Percentiles rank a stretch among this genome's conserved stretches.
Conservation (phyloP, 139 green algal species). For the Tetraselmis chui region DNA sequence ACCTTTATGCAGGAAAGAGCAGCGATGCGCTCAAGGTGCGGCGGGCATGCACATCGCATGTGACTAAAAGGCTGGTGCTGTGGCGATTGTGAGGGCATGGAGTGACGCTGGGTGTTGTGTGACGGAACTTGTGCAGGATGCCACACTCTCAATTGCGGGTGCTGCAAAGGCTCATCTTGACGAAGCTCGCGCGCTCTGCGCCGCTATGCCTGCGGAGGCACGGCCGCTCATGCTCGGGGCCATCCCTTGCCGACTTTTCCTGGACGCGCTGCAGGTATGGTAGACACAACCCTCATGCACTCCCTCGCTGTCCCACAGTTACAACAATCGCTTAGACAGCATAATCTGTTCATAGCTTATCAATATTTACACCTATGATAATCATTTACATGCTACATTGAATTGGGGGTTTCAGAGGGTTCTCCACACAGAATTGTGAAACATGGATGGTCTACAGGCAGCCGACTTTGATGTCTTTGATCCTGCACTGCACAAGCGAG, state of each 20-base stretch:
- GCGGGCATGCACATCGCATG: too few species aligned
- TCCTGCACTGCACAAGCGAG: conserved; percentile 18
- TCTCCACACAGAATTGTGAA: too few species aligned
- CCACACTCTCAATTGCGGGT: conserved; percentile 35
- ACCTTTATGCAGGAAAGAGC: conserved; percentile 23
- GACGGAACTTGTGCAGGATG: background rate
- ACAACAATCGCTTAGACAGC: too few species aligned
- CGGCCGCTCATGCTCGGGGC: conserved; percentile 47
- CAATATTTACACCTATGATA: background rate
- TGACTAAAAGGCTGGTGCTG: too few species aligned
- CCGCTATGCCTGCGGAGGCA: conserved; percentile 23
- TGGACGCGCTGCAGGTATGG: conserved; percentile 46
- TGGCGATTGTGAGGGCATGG: too few species aligned
- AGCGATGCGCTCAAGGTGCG: background rate
- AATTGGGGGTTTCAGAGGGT: background rate
- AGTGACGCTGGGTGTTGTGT: background rate
- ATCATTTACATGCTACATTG: background rate
- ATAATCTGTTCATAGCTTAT: background rate
- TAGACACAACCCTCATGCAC: background rate
- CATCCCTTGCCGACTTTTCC: conserved; percentile 38
- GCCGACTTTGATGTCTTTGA: conserved; percentile 58
- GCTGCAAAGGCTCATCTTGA: conserved; percentile 58
- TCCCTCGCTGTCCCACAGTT: background rate
- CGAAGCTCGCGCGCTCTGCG: conserved; percentile 37
- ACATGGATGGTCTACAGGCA: background rate